Percentiles rank a stretch among this genome's conserved stretches.
Conservation (phyloP, 768 basidiomycete species). For the Auricularia auricula-judae region DNA sequence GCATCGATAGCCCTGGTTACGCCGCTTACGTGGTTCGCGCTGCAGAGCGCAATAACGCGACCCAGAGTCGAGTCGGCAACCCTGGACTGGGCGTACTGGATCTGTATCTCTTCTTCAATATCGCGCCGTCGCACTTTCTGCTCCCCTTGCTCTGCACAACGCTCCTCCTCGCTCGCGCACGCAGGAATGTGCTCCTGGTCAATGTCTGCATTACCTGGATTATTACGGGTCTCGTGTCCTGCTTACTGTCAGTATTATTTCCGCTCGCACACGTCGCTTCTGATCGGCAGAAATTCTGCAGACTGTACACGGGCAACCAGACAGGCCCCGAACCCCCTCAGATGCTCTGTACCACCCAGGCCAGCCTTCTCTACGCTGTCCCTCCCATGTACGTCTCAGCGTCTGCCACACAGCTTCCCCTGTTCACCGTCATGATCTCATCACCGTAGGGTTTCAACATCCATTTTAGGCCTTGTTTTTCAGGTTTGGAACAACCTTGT, state of each 20-base stretch:
- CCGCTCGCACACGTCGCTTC: neutral
- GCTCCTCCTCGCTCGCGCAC: slow-evolving; percentile 28
- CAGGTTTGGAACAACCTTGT: slow-evolving; percentile 21
- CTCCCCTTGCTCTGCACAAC: slow-evolving; percentile 31
- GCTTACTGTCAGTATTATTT: neutral
- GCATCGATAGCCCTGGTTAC: neutral
- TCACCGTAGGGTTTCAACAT: slow-evolving; percentile 26
- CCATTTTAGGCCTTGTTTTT: slow-evolving; percentile 31
- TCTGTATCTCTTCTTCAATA: slow-evolving; percentile 28
- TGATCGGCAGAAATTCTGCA: slow-evolving; percentile 8
- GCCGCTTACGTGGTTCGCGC: neutral
- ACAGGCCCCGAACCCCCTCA: slow-evolving; percentile 34
- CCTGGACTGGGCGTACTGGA: neutral
- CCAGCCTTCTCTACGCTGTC: slow-evolving; percentile 36
- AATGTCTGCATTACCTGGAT: slow-evolving; percentile 36
- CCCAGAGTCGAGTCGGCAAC: neutral
- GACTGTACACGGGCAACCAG: slow-evolving; percentile 30
- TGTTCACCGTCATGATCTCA: neutral
- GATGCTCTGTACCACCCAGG: slow-evolving; percentile 34
- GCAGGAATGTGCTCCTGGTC: slow-evolving; percentile 33
- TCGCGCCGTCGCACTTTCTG: slow-evolving; percentile 40
- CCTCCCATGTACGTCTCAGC: slow-evolving; percentile 32
- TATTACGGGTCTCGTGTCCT: slow-evolving; percentile 32
- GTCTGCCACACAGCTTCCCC: neutral
- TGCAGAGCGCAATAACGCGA: neutral